phyloP scores from a whole-genome alignment of 805 yeast species.

The Wickerhamia fluorescens region DNA sequence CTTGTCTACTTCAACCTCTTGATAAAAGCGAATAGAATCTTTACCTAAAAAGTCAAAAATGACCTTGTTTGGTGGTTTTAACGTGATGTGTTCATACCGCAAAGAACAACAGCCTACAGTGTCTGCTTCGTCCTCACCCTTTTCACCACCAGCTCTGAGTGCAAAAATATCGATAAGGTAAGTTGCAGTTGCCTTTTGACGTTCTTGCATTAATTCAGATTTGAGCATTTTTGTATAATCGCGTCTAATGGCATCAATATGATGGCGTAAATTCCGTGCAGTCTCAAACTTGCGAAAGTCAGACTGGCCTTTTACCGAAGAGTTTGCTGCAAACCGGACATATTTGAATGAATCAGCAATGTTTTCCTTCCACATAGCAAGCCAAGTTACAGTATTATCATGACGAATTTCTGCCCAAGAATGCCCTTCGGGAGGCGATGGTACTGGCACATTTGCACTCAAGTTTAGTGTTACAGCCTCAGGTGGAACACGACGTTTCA shows the following conservation, averaged over 20 bases:
- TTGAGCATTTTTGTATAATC: conserved; percentile 70
- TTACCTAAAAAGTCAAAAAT: conserved; percentile 92
- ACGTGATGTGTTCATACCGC: conserved; percentile 80
- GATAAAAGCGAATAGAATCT: conserved; percentile 86
- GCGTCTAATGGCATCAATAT: conserved; percentile 63
- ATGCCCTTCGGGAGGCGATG: conserved; percentile 83
- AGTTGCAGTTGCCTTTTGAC: conserved; percentile 92
- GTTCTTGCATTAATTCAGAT: conserved; percentile 69
- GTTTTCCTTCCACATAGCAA: conserved; percentile 96
- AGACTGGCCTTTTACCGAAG: conserved; percentile 84
- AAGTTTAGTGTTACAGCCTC: conserved; percentile 85
- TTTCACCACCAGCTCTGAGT: conserved; percentile 96
- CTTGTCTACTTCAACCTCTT: conserved; percentile 86
- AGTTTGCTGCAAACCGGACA: conserved; percentile 85
- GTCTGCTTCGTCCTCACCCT: conserved; percentile 95
- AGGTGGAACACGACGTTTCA: conserved; percentile 80
- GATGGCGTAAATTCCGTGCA: conserved; percentile 74
- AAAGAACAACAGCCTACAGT: conserved; percentile 97
- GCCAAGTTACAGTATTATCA: conserved; percentile 89
- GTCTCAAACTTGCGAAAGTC: conserved; percentile 91
- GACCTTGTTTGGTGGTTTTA: conserved; percentile 80
- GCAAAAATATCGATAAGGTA: conserved; percentile 90
- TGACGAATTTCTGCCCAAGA: conserved; percentile 85
- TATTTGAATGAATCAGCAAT: conserved; percentile 78
- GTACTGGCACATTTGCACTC: conserved; percentile 64